These are phyloP conservation scores for Pecoramyces ruminantium DNA, from an alignment of 192 early-diverging fungal genomes.

Conservation along the genomic window DNA sequence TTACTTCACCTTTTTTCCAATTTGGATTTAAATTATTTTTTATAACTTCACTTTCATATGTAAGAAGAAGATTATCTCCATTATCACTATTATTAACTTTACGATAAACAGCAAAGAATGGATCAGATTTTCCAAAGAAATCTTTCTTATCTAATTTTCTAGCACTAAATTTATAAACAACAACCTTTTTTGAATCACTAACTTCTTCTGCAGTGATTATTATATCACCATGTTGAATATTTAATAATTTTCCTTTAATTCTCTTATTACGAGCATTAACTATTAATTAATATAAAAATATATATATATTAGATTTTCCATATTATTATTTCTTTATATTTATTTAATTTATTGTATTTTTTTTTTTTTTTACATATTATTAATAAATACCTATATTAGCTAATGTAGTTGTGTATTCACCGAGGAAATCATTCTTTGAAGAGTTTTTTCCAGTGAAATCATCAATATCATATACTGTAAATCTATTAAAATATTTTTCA, in stretches of 20 bases:
- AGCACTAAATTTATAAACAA: background rate
- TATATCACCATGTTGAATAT: conserved; percentile 17
- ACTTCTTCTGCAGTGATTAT: conserved; percentile 15
- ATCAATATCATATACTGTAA: conserved; percentile 19
- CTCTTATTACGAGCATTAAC: background rate
- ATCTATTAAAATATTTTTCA: conserved; percentile 1
- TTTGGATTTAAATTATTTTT: background rate
- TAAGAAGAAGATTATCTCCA: background rate
- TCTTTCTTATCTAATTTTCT: background rate
- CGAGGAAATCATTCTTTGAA: conserved; percentile 17
- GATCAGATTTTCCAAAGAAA: background rate
- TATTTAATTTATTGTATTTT: no score
- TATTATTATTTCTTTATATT: background rate
- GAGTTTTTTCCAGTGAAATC: conserved; percentile 2
- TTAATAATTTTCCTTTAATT: background rate
- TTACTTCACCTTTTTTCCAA: background rate
- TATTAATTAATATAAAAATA: background rate
- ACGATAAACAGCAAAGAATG: background rate
- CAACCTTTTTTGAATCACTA: background rate
- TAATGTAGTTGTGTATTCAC: conserved; percentile 11
- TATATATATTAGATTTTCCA: no score
- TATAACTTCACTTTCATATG: background rate
- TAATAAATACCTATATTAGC: conserved; percentile 9
- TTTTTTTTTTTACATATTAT: no score
- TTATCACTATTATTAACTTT: background rate